These are phyloP conservation scores for Hamamelis virginiana DNA, from an alignment of 164 flowering plant genomes.

Conservation along the genomic window DNA sequence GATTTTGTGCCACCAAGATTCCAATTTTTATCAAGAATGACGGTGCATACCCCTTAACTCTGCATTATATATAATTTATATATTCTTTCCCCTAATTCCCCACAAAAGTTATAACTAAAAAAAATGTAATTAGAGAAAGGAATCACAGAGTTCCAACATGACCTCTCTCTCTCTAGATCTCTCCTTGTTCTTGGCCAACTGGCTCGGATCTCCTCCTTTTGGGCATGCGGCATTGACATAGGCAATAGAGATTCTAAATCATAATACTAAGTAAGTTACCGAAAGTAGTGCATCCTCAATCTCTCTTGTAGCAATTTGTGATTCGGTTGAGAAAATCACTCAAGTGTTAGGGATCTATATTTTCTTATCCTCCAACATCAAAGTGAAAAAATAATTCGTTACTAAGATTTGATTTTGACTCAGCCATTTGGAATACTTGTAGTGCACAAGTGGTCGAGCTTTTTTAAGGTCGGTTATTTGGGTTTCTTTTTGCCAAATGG, in stretches of 20 bases:
- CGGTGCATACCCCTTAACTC: not conserved
- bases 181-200: not conserved
- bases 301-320: not conserved
- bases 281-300: not conserved
- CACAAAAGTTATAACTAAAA: too few species aligned
- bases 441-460: too few species aligned
- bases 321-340: not conserved
- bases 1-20: constrained; percentile 8
- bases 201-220: not conserved
- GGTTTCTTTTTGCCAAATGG: too few species aligned
- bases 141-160: too few species aligned
- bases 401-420: not conserved
- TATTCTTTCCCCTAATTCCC: not conserved
- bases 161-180: not conserved
- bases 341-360: not conserved
- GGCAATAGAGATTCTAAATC: not conserved
- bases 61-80: not conserved
- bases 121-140: too few species aligned
- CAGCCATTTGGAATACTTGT: too few species aligned
- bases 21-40: not conserved
- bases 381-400: not conserved
- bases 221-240: not conserved
- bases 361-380: too few species aligned
- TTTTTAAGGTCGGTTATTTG: too few species aligned
- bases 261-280: not conserved